These are phyloP conservation scores for Mucor piriformis DNA, from an alignment of 371 early-diverging fungal genomes.

Conservation along the genomic window DNA sequence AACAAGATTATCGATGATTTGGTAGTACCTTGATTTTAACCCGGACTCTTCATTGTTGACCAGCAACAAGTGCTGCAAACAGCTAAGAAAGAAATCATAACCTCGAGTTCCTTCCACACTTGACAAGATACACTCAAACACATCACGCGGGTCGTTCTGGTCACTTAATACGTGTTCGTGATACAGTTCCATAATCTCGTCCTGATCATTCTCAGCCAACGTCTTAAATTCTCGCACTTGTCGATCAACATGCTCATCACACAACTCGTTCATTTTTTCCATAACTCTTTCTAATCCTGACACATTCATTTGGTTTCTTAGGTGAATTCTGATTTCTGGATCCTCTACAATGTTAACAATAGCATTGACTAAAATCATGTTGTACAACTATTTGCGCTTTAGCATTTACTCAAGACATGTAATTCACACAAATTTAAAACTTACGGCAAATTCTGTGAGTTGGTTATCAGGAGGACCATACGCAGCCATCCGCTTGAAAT, in stretches of 20 bases:
- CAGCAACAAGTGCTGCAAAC: conserved; percentile 76
- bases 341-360: conserved; percentile 82
- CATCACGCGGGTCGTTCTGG: conserved; percentile 79
- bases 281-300: conserved; percentile 75
- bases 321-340: conserved; percentile 74
- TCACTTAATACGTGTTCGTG: conserved; percentile 76
- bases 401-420: background rate
- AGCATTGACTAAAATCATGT: conserved; percentile 83
- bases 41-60: conserved; percentile 67
- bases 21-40: conserved; percentile 70
- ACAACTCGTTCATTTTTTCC: conserved; percentile 70
- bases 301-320: conserved; percentile 77
- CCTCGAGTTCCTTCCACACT: conserved; percentile 77
- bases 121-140: conserved; percentile 75
- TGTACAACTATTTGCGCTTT: conserved; percentile 55
- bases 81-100: conserved; percentile 78
- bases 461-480: conserved; percentile 69
- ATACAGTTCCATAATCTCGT: conserved; percentile 78
- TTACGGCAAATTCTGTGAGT: conserved; percentile 74
- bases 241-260: conserved; percentile 70
- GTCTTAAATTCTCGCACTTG: conserved; percentile 77
- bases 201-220: conserved; percentile 77
- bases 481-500: conserved; percentile 65
- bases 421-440: conserved; percentile 2
- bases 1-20: conserved; percentile 79